Evolutionary conservation across 192 early-diverging fungal species (phyloP), one percentile per base, ranked within the genome.

Genomic region (Linnemannia hyalina): DNA sequence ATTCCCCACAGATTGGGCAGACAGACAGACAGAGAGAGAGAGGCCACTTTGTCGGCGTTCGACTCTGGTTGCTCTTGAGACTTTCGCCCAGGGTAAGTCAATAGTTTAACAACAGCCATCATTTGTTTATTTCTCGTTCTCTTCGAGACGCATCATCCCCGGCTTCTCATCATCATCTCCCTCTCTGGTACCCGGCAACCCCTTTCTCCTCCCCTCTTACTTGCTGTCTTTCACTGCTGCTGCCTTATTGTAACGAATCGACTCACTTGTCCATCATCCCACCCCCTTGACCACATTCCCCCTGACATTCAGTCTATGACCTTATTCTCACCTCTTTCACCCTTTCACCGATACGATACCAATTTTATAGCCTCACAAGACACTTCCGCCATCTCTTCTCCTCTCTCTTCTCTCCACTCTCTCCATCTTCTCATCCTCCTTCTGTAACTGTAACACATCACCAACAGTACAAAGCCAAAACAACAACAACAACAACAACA

Each of bases 391-490:
- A n/a, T 42, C 10, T 46, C 1, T 1, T 6, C 29, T 7, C 26
- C 71, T 26, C 49, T 73, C 26, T n/a, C n/a, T n/a, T 46, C 71
- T 15, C 20, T 73, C 26, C 71, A 73, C 23, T 23, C 11, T 49
- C 70, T 23, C 23, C 8, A 26, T 52, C 65, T 36, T 32, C 29
- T 70, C 22, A 52, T 68, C 65, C 6, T 18, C 41, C 13, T 69
- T 68, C 70, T 38, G 15, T 47, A 47, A 74, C 70, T 38, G 15
- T 47, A 47, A 74, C 46, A 9, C 72, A 36, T 74, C 47, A n/a
- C 41, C 26, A 41, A 70, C 11, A 9, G 16, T 3, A 68, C 11
- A 10, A 23, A 35, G 22, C 3, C 29, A 36, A 47, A 49, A 55
- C 0, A 55, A n/a, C n/a, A 35, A 35, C 35, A 35, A 35, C 49